Percentiles rank a stretch among this genome's conserved stretches.
These are phyloP conservation scores for Tillandsia fasciculata DNA, from an alignment of 176 grass and related monocot species.

Conservation along the genomic window DNA sequence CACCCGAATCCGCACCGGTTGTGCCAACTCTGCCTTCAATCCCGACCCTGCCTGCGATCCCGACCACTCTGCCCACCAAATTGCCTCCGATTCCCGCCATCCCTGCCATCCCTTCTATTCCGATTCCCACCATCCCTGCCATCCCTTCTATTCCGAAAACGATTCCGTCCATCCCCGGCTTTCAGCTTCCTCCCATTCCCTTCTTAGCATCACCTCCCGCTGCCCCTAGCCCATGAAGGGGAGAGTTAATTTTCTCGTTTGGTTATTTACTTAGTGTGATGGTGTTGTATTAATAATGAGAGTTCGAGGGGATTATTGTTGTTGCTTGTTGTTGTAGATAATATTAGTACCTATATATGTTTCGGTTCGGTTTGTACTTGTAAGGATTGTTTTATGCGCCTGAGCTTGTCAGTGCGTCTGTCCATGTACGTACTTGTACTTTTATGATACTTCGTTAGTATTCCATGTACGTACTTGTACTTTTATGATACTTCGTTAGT, in stretches of 20 bases:
- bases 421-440: slow-evolving; percentile 21
- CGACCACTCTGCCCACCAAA: neutral
- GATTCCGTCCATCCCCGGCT: slow-evolving; percentile 42
- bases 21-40: slow-evolving; percentile 23
- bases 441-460: slow-evolving; percentile 10
- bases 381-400: slow-evolving; percentile 1
- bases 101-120: slow-evolving; percentile 40
- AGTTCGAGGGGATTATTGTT: too few species aligned
- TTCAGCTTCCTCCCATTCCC: slow-evolving; percentile 44
- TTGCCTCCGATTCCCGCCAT: slow-evolving; percentile 19
- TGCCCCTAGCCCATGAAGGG: slow-evolving; percentile 39
- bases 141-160: slow-evolving; percentile 37
- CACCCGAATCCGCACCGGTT: slow-evolving; percentile 33
- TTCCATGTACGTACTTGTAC: neutral
- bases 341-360: slow-evolving; percentile 25
- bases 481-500: slow-evolving; percentile 11
- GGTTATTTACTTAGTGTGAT: neutral
- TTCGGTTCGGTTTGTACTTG: slow-evolving; percentile 9
- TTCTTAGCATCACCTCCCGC: slow-evolving; percentile 38
- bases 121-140: slow-evolving; percentile 18
- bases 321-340: neutral
- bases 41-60: neutral
- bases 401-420: neutral
- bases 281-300: neutral
- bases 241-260: slow-evolving; percentile 6